A percentile compares a stretch with the other conserved stretches of the same genome.
phyloP scores from a whole-genome alignment of 2,329 filamentous ascomycete genomes.

The Phialophora macrospora region DNA sequence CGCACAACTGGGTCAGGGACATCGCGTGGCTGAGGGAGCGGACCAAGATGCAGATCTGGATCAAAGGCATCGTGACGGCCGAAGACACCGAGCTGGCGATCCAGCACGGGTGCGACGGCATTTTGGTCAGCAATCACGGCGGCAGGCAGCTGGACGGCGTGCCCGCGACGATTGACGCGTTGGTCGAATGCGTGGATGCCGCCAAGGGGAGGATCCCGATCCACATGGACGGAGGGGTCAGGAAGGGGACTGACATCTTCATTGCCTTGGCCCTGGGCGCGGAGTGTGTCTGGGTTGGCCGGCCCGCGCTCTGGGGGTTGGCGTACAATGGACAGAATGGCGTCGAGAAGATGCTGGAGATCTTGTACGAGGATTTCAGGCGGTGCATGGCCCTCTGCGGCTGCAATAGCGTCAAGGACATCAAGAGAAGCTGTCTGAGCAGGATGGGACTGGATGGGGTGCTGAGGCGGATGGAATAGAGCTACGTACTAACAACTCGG shows the following conservation, averaged over 20 bases:
- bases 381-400: constrained; percentile 40
- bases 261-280: constrained; percentile 61
- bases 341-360: constrained; percentile 37
- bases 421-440: constrained; percentile 41
- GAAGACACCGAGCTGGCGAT: constrained; percentile 46
- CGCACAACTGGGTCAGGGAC: constrained; percentile 56
- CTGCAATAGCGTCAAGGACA: constrained; percentile 39
- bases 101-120: constrained; percentile 43
- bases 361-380: constrained; percentile 40
- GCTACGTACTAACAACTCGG: background rate
- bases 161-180: constrained; percentile 46
- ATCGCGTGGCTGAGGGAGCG: constrained; percentile 56
- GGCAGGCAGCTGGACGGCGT: constrained; percentile 47
- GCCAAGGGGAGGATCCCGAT: constrained; percentile 39
- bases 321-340: constrained; percentile 39
- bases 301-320: constrained; percentile 57
- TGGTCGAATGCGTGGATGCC: constrained; percentile 40
- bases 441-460: constrained; percentile 42
- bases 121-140: constrained; percentile 48
- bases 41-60: constrained; percentile 38
- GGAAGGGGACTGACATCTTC: constrained; percentile 62
- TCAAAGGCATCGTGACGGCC: constrained; percentile 39
- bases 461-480: constrained; percentile 32
- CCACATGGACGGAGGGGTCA: constrained; percentile 62
- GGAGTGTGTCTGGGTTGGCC: constrained; percentile 55